phyloP scores from a whole-genome alignment of 768 basidiomycete species.

The Hypholoma fasciculare region DNA sequence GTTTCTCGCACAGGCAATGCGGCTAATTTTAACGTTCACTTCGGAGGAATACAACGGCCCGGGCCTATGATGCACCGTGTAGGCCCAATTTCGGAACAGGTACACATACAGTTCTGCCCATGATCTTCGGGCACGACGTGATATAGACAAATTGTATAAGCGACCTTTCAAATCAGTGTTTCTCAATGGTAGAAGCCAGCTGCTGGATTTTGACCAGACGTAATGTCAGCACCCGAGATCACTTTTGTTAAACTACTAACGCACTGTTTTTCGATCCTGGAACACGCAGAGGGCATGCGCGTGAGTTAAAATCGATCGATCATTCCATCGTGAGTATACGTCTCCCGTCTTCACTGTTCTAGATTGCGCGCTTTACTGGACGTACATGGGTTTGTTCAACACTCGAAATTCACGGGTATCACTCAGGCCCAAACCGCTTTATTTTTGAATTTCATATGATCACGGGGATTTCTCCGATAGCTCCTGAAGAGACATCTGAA shows the following conservation, averaged over 20 bases:
- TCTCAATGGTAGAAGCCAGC: not conserved
- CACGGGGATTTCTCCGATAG: conserved; percentile 9
- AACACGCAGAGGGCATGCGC: too few relatives aligned
- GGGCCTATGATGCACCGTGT: not conserved
- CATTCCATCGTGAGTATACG: too few relatives aligned
- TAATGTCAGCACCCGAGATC: not conserved
- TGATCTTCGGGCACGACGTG: conserved; percentile 4
- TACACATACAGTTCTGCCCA: conserved; percentile 4
- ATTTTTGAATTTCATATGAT: conserved; percentile 3
- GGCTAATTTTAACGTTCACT: conserved; percentile 2
- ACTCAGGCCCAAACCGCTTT: not conserved
- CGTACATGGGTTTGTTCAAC: too few relatives aligned
- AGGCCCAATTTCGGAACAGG: conserved; percentile 1
- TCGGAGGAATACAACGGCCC: conserved; percentile 8
- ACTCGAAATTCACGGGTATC: too few relatives aligned
- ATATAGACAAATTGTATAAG: not conserved
- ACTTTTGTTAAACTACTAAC: not conserved
- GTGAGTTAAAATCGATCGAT: too few relatives aligned
- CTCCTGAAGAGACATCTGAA: conserved; percentile 4
- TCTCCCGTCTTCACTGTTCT: too few relatives aligned
- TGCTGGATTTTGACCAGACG: not conserved
- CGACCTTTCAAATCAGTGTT: not conserved
- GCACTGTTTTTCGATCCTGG: not conserved
- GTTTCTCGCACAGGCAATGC: conserved; percentile 6
- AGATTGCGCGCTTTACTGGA: too few relatives aligned